Conservation (phyloP, 1,284 basidiomycete genomes). For the Malassezia slooffiae region DNA sequence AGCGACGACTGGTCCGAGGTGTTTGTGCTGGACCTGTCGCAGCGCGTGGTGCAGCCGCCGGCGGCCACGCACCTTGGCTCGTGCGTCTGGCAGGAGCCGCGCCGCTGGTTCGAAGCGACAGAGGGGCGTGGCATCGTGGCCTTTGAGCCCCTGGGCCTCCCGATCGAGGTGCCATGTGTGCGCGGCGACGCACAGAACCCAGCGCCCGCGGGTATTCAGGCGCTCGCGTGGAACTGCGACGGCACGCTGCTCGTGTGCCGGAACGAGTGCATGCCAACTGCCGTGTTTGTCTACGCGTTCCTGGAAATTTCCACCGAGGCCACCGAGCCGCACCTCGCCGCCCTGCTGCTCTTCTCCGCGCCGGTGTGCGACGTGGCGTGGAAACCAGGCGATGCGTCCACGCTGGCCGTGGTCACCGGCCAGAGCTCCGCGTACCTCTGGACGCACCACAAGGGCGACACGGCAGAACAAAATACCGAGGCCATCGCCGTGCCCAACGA, state of each 20-base stretch:
- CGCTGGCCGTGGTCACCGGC: slow-evolving; percentile 60
- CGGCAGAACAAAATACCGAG: slow-evolving; percentile 3
- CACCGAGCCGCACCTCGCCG: slow-evolving; percentile 54
- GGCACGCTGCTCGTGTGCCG: slow-evolving; percentile 23
- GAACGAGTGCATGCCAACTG: slow-evolving; percentile 55
- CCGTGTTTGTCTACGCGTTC: slow-evolving; percentile 57
- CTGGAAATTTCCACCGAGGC: slow-evolving; percentile 49
- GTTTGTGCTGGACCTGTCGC: slow-evolving; percentile 2
- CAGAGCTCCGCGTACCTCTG: slow-evolving; percentile 61
- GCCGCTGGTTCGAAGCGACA: slow-evolving; percentile 38
- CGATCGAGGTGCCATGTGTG: neutral
- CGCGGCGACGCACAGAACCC: neutral
- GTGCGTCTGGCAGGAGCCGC: slow-evolving; percentile 32
- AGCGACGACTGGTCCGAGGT: slow-evolving; percentile 19
- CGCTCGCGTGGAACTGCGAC: slow-evolving; percentile 5
- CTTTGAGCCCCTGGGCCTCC: slow-evolving; percentile 9
- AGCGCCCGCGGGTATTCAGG: neutral
- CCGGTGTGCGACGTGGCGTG: slow-evolving; percentile 58
- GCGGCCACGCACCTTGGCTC: slow-evolving; percentile 8
- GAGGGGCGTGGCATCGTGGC: slow-evolving; percentile 37
- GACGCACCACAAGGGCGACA: slow-evolving; percentile 31
- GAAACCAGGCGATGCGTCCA: slow-evolving; percentile 62
- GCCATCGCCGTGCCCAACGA: slow-evolving; percentile 14
- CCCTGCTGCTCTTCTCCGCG: slow-evolving; percentile 57
- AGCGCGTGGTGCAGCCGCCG: slow-evolving; percentile 3